Conservation (phyloP, 1,139 yeast species). For the Suhomyces bokatorum region DNA sequence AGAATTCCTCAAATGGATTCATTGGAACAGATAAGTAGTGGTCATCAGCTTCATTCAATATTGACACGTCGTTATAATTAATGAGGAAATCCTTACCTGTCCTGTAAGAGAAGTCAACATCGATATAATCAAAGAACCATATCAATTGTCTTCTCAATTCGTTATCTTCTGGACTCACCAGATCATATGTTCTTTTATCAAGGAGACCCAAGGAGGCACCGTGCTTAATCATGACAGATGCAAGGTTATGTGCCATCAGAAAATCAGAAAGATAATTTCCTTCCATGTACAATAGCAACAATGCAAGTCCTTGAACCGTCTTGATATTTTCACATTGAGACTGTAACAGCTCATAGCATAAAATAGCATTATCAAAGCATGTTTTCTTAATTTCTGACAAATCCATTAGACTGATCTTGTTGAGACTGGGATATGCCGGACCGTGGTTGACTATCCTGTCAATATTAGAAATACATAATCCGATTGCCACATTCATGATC, state of each 20-base stretch:
- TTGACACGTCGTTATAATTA: conserved; percentile 19
- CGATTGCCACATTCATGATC: conserved; percentile 20
- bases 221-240: conserved; percentile 23
- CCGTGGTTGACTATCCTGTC: conserved; percentile 1
- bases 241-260: conserved; percentile 23
- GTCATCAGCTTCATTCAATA: conserved; percentile 15
- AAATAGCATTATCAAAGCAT: conserved; percentile 21
- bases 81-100: conserved; percentile 23
- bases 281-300: conserved; percentile 25
- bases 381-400: conserved; percentile 10
- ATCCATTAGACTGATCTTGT: neutral
- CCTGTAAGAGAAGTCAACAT: conserved; percentile 25
- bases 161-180: conserved; percentile 9
- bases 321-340: conserved; percentile 22
- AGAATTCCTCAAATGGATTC: conserved; percentile 7
- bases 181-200: conserved; percentile 5
- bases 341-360: conserved; percentile 23
- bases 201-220: conserved; percentile 23
- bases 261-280: conserved; percentile 26
- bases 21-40: conserved; percentile 13
- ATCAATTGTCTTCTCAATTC: conserved; percentile 21
- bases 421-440: conserved; percentile 6
- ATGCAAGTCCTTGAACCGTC: conserved; percentile 27
- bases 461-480: conserved; percentile 14
- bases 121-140: conserved; percentile 26